phyloP scores from a whole-genome alignment of 2,329 filamentous ascomycete species.

The Clonostachys sp. region DNA sequence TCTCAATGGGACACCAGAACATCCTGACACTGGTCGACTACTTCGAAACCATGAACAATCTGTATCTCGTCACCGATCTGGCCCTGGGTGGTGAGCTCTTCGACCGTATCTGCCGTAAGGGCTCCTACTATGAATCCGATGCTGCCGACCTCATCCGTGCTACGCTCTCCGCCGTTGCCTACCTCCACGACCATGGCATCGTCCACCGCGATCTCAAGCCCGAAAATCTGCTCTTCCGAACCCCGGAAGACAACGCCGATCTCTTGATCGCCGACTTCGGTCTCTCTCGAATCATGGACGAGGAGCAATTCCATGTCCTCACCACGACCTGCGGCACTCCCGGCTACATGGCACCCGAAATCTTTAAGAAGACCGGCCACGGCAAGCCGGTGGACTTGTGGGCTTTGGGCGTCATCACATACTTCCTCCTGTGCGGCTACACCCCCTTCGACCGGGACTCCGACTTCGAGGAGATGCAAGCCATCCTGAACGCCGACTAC shows the following conservation, averaged over 20 bases:
- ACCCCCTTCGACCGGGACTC: constrained; percentile 97
- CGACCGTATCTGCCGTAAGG: constrained; percentile 97
- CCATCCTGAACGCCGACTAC: constrained; percentile 94
- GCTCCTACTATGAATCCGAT: constrained; percentile 96
- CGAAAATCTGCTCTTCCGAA: constrained; percentile 94
- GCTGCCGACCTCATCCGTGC: constrained; percentile 92
- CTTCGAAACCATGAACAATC: constrained; percentile 99
- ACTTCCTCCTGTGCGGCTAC: constrained; percentile 96
- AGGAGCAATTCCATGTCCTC: constrained; percentile 95
- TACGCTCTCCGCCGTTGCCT: constrained; percentile 94
- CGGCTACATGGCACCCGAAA: constrained; percentile 98
- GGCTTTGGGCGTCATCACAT: constrained; percentile 98
- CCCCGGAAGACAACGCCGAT: constrained; percentile 96
- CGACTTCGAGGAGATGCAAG: constrained; percentile 99
- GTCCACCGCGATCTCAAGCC: constrained; percentile 97
- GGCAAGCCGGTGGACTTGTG: constrained; percentile 98
- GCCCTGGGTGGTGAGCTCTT: constrained; percentile 95
- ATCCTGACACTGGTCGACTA: constrained; percentile 98
- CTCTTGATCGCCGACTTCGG: constrained; percentile 97
- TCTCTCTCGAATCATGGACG: constrained; percentile 94
- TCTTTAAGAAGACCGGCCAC: constrained; percentile 97
- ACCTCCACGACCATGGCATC: constrained; percentile 97
- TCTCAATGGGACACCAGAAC: constrained; percentile 99
- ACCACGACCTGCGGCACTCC: constrained; percentile 97
- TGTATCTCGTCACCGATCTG: constrained; percentile 96